Conservation (phyloP, 176 grass and related monocot genomes). For the bread wheat (Triticum aestivum) region IWGSC_CS_RefSeq_v2.1 NC_057802.1:197555722-197556221, state of each 20-base stretch:
- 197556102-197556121: conserved; percentile 96
- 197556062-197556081: conserved; percentile 98
- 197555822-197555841: conserved; percentile 94
- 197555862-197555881: conserved; percentile 91
- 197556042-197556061: conserved; percentile 97
- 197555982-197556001: conserved; percentile 17
- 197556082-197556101: conserved; percentile 86
- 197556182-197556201: conserved; percentile 76
- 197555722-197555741: conserved; percentile 76
- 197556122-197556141: conserved; percentile 92
- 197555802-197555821: conserved; percentile 95
- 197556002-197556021: conserved; percentile 19
- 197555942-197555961: conserved; percentile 44
- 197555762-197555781: conserved; percentile 94
- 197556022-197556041: conserved; percentile 47
- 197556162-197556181: conserved; percentile 81
- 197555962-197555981: conserved; percentile 18
- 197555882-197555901: conserved; percentile 95
- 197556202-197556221: conserved; percentile 89
- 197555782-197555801: conserved; percentile 93
- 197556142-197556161: conserved; percentile 97
- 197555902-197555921: conserved; percentile 96
- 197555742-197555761: conserved; percentile 74
- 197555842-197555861: conserved; percentile 91
- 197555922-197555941: conserved; percentile 98